Evolutionary conservation across 305 asterid genomes (phyloP).

Genomic region (Fraxinus angustifolia): DNA sequence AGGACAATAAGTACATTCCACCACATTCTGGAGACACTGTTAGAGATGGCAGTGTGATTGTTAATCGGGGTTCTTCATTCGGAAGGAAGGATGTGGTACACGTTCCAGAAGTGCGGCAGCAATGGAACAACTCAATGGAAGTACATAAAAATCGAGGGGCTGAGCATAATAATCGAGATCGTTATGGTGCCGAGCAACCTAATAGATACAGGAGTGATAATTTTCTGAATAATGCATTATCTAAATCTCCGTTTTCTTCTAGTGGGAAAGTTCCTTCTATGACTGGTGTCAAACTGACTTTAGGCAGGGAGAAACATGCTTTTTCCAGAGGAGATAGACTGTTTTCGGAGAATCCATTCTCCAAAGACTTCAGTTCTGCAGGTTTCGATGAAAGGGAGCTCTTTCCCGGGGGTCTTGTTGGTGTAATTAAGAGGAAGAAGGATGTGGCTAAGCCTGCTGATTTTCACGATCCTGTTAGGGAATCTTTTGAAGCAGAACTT

Average conservation of each 20-base stretch:
- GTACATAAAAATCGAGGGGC: slow-evolving; percentile 45
- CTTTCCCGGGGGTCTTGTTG: slow-evolving; percentile 74
- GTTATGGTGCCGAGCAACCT: slow-evolving; percentile 50
- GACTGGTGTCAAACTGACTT: slow-evolving; percentile 41
- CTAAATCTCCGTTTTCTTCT: slow-evolving; percentile 45
- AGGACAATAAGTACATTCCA: slow-evolving; percentile 45
- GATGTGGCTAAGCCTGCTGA: slow-evolving; percentile 67
- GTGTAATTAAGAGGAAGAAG: slow-evolving; percentile 83
- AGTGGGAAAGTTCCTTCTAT: slow-evolving; percentile 46
- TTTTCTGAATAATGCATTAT: slow-evolving; percentile 37
- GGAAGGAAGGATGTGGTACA: slow-evolving; percentile 51
- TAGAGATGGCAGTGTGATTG: slow-evolving; percentile 32
- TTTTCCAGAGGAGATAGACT: slow-evolving; percentile 50
- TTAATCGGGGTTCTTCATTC: slow-evolving; percentile 48
- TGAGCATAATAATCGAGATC: slow-evolving; percentile 46
- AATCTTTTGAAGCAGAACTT: slow-evolving; percentile 97
- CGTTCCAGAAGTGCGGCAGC: slow-evolving; percentile 38
- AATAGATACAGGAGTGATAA: slow-evolving; percentile 50
- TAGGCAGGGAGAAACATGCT: slow-evolving; percentile 49
- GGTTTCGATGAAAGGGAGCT: slow-evolving; percentile 78
- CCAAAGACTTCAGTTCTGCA: slow-evolving; percentile 41
- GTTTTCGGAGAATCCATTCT: slow-evolving; percentile 54
- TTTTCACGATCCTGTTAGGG: slow-evolving; percentile 86
- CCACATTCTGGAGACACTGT: slow-evolving; percentile 47
- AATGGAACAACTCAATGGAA: slow-evolving; percentile 45